Percentiles rank a stretch among this genome's conserved stretches.
These are phyloP conservation scores for Plenodomus tracheiphilus DNA, from an alignment of 2,329 filamentous ascomycete genomes.

Conservation along the genomic window DNA sequence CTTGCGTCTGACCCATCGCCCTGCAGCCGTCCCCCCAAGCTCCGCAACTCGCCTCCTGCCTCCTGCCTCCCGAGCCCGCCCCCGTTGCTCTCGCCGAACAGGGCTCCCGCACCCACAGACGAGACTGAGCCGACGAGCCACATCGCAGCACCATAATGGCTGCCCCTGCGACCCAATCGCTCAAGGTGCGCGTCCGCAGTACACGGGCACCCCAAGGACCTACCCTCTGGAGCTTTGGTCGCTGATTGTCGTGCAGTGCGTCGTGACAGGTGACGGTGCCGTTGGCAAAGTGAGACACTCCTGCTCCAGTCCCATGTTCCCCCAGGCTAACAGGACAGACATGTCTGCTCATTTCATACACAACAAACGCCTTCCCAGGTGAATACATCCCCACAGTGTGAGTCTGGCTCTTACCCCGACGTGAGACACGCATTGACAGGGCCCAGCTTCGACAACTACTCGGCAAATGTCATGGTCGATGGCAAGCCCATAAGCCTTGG, in stretches of 20 bases:
- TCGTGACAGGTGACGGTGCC: slow-evolving; percentile 98
- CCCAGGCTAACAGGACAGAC: slow-evolving; percentile 64
- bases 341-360: slow-evolving; percentile 98
- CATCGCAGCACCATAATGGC: slow-evolving; percentile 58
- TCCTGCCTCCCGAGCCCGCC: slow-evolving; percentile 19
- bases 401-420: slow-evolving; percentile 37
- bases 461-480: slow-evolving; percentile 98
- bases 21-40: slow-evolving; percentile 12
- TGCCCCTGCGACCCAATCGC: slow-evolving; percentile 83
- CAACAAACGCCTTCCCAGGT: slow-evolving; percentile 98
- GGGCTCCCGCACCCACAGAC: slow-evolving; percentile 21
- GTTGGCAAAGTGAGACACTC: slow-evolving; percentile 81
- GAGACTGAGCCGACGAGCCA: slow-evolving; percentile 29
- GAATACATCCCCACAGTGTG: slow-evolving; percentile 99
- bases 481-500: slow-evolving; percentile 96
- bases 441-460: slow-evolving; percentile 94
- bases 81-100: slow-evolving; percentile 25
- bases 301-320: slow-evolving; percentile 15
- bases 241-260: slow-evolving; percentile 66
- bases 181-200: slow-evolving; percentile 67
- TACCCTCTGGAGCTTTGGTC: not conserved
- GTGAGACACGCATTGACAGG: slow-evolving; percentile 26
- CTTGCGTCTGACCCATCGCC: slow-evolving; percentile 7
- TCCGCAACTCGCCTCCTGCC: slow-evolving; percentile 15
- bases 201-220: not conserved